Evolutionary conservation across 768 basidiomycete genomes (phyloP), one percentile per base, ranked within the genome.

Genomic region (Steccherinum ochraceum): DNA sequence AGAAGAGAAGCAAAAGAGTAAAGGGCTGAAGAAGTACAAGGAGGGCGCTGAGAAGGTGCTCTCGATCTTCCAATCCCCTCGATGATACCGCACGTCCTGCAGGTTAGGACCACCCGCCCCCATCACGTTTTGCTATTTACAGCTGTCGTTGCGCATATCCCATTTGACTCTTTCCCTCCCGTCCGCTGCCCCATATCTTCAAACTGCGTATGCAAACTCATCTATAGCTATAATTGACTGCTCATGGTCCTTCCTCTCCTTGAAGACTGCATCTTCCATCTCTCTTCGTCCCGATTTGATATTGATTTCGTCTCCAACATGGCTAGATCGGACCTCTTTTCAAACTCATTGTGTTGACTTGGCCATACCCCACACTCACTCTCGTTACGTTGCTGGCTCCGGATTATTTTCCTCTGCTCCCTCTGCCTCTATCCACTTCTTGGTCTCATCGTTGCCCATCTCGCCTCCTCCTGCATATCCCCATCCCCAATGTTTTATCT

Each of bases 41-140:
- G 84, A 89, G 62, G 86, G 84, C 54, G 88, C 89, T 2, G 89
- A 90, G 72, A 91, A 91, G 57, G 78, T 92, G 50, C 75, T 92
- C 52, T 88, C 88, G 25, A 71, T 92, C 56, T 91, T 92, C 66
- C 84, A 84, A 40, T 80, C 85, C 23, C 84, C 86, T 53, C 84
- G 68, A 53, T 66, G 55, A 62, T 35, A 35, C 41, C 18, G 41
- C 56, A 24, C 25, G 5, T 39, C 41, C 45, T n/a, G 39, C 25
- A 25, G 52, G 54, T 11, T 39, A 30, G 47, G 45, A 40, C 25
- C 19, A 18, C 25, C 23, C 16, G 21, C 42, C 19, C 35, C 18
- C 21, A 40, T 35, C 27, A 40, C 12, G 23, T 43, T 16, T 27
- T 40, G 23, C 35, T 41, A 24, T 48, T 27, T 18, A 24, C 39